Evolutionary conservation across 768 basidiomycete species (phyloP).

Genomic region (Mrakia hoshinonis): DNA sequence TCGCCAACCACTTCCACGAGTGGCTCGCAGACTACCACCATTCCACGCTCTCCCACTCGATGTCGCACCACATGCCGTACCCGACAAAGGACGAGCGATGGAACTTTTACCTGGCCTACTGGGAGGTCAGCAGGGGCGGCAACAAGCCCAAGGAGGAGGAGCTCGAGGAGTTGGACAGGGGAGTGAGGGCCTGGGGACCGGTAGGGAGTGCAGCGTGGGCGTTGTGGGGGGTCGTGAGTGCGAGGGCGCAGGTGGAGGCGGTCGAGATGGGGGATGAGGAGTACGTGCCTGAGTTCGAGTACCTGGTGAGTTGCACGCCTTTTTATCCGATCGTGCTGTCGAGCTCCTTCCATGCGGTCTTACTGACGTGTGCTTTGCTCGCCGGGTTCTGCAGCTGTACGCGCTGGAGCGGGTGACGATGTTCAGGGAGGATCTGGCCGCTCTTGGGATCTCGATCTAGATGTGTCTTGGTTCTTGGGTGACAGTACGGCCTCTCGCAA

Average conservation of each 20-base stretch:
- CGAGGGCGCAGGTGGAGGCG: slow-evolving; percentile 45
- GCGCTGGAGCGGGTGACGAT: slow-evolving; percentile 46
- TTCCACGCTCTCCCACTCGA: slow-evolving; percentile 42
- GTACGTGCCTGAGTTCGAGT: slow-evolving; percentile 68
- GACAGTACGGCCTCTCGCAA: no score
- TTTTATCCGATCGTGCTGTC: background rate
- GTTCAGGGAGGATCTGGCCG: slow-evolving; percentile 43
- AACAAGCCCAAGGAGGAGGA: slow-evolving; percentile 44
- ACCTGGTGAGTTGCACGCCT: slow-evolving; percentile 46
- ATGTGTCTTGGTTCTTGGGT: no score
- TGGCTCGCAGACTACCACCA: slow-evolving; percentile 88
- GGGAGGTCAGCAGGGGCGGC: slow-evolving; percentile 36
- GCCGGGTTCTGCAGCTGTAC: slow-evolving; percentile 46
- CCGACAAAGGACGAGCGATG: slow-evolving; percentile 63
- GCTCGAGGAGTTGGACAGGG: slow-evolving; percentile 58
- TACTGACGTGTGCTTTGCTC: no score
- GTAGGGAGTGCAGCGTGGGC: slow-evolving; percentile 88
- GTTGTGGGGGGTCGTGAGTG: slow-evolving; percentile 89
- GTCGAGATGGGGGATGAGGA: slow-evolving; percentile 36
- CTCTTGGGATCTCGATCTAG: slow-evolving; percentile 35
- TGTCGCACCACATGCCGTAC: slow-evolving; percentile 50
- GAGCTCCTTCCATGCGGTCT: no score
- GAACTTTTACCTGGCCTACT: slow-evolving; percentile 78
- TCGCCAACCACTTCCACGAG: slow-evolving; percentile 65
- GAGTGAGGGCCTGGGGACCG: slow-evolving; percentile 81